A percentile compares a stretch with the other conserved stretches of the same genome.
Evolutionary conservation across 2,329 filamentous ascomycete species (phyloP).

Genomic region (Fusarium avenaceum): DNA sequence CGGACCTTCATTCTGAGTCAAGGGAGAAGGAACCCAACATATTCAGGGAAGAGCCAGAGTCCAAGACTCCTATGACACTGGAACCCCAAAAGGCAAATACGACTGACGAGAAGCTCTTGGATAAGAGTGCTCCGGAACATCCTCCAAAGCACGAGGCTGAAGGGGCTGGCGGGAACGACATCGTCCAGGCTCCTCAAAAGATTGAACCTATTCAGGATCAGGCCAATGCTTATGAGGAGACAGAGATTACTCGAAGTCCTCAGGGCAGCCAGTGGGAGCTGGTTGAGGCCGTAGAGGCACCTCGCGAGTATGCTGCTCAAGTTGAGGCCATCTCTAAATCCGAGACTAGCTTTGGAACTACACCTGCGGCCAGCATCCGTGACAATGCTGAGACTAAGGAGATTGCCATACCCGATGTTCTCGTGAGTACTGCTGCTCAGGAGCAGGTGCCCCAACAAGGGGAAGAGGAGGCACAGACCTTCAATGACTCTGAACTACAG

Average conservation of each 20-base stretch:
- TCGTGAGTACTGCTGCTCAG: background rate
- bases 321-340: conserved; percentile 39
- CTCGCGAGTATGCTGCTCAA: conserved; percentile 16
- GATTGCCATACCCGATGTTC: background rate
- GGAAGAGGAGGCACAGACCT: conserved; percentile 8
- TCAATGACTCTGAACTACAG: conserved; percentile 26
- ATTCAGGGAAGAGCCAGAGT: conserved; percentile 9
- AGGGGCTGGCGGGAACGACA: background rate
- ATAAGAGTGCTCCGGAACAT: conserved; percentile 10
- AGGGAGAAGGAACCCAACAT: background rate
- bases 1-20: background rate
- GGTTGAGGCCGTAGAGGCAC: conserved; percentile 22
- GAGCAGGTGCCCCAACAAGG: background rate
- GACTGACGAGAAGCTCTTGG: conserved; percentile 1
- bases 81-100: conserved; percentile 6
- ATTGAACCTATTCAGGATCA: background rate
- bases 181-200: background rate
- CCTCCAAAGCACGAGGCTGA: conserved; percentile 7
- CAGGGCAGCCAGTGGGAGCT: conserved; percentile 37
- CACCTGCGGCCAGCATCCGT: conserved; percentile 28
- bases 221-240: background rate
- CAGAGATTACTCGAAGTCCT: conserved; percentile 6
- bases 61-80: conserved; percentile 5
- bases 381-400: conserved; percentile 20
- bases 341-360: conserved; percentile 38